phyloP scores from a whole-genome alignment of 2,329 filamentous ascomycete genomes.

The Epichloe aotearoae region DNA sequence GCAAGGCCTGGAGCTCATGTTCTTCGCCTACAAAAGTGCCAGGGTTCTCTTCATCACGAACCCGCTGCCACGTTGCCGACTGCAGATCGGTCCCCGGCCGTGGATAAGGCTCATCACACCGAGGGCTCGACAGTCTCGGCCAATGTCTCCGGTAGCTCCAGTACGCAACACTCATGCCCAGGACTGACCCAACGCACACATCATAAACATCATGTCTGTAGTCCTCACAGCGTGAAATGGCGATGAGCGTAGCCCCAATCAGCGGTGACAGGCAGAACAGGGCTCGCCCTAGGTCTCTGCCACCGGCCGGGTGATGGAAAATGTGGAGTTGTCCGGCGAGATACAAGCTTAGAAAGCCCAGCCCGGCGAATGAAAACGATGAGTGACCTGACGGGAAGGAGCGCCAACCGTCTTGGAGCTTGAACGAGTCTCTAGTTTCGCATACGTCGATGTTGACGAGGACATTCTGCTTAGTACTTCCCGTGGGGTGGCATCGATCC shows the following conservation, averaged over 20 bases:
- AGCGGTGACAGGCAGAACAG: slow-evolving; percentile 45
- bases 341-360: slow-evolving; percentile 62
- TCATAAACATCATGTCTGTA: slow-evolving; percentile 62
- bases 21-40: slow-evolving; percentile 23
- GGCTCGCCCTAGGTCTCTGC: slow-evolving; percentile 40
- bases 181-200: slow-evolving; percentile 45
- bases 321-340: slow-evolving; percentile 53
- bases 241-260: slow-evolving; percentile 52
- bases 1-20: slow-evolving; percentile 10
- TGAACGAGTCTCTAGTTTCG: slow-evolving; percentile 54
- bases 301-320: slow-evolving; percentile 31
- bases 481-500: slow-evolving; percentile 64
- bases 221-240: slow-evolving; percentile 55
- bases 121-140: slow-evolving; percentile 37
- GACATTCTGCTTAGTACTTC: slow-evolving; percentile 31
- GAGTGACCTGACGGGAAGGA: slow-evolving; percentile 73
- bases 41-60: slow-evolving; percentile 42
- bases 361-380: slow-evolving; percentile 64
- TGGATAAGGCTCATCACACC: slow-evolving; percentile 46
- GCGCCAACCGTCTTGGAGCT: slow-evolving; percentile 70
- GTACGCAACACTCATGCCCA: slow-evolving; percentile 48
- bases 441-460: slow-evolving; percentile 58
- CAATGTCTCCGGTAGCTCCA: slow-evolving; percentile 56
- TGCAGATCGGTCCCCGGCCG: slow-evolving; percentile 25
- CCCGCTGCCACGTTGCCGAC: slow-evolving; percentile 24